Evolutionary conservation across 2,329 filamentous ascomycete species (phyloP), one percentile per base, ranked within the genome.

Genomic region (Monilinia laxa): DNA sequence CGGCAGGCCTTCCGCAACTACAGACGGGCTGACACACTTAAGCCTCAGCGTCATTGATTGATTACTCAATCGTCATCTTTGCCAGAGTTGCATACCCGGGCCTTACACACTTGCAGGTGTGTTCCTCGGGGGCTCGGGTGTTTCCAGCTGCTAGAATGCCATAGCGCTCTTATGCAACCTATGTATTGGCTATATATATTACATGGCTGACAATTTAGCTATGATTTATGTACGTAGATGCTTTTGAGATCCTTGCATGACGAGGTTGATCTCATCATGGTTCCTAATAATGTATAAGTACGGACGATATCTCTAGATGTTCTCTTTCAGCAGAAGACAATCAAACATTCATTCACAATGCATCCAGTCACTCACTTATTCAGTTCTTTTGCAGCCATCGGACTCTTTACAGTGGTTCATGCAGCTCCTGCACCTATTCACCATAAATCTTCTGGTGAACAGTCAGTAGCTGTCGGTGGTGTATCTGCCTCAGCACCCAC

Each of bases 361-460:
- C 58, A 60, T 51, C 16, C 45, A 23, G 16, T 40, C 18, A 57
- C 45, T 60, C 45, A 10, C 28, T 54, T 62, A 11, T 54, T 70
- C n/a, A 25, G 42, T 42, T n/a, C 59, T 51, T 18, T 71, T 23
- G 65, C 55, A 57, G 60, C 59, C 52, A 28, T 57, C 35, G 67
- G 67, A 7, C 47, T 72, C 28, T 35, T 72, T 23, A 59, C 69
- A 31, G 40, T 49, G 45, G 45, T 64, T 28, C 42, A 70, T 14
- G 67, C 70, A 40, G 35, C 52, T 52, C 64, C 64, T 47, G 57
- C 69, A 2, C 70, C 64, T 47, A 53, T 65, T 7, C 71, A 70
- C 63, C 71, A 73, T 64, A 78, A 72, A 77, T 76, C 45, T 80
- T 80, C 80, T 65, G 80, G 76, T 7, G 79, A 80, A 64, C 82